Base-by-base conservation (phyloP, 2,329 filamentous ascomycete genomes). In the Fusarium buxicola region DNA sequence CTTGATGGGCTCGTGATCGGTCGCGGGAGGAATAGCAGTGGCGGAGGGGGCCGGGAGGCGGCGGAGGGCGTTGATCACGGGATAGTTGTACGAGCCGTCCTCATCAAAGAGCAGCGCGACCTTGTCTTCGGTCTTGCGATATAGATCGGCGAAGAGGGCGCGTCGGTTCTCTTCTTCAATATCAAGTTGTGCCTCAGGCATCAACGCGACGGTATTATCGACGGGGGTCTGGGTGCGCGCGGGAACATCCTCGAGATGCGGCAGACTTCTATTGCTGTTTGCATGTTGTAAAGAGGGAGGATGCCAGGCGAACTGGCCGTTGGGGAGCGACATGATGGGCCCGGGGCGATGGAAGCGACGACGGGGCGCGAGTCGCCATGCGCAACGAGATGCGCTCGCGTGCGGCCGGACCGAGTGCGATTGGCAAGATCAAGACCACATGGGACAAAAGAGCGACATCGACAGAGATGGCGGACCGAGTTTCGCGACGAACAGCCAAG, bases 81-180 rank as follows among this genome's bases (percentile, higher is more conserved):
- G 71, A 58, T 74, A 66, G 63, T 87, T 82, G 69, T 86, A 83
- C 58, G 76, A 76, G 71, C 86, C 81, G 73, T 86, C 80, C 61
- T 84, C 79, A 70, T 78, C 73, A 74, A 97, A 96, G n/a, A 97
- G 81, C 36, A 87, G 81, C 62, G 88, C 86, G 72, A 97, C 89
- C 77, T 88, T 90, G 69, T 87, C 84, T 78, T 97, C 92, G 70
- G 87, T 89, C 76, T 86, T 86, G 73, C 86, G 86, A 82, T 91
- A 97, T 52, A 94, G 81, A 55, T 92, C 87, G 74, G 87, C 86
- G 77, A 97, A 95, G 73, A 89, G 82, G 72, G 87, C 83, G 77
- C 90, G 89, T 74, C 88, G 84, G 69, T 86, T 85, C 74, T 94
- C 90, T 45, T 92, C 90, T 71, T 89, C 77, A 72, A 82, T 79